These are phyloP conservation scores for Dactylellina sp. DNA, from an alignment of 2,329 filamentous ascomycete species.

Conservation along the genomic window DNA sequence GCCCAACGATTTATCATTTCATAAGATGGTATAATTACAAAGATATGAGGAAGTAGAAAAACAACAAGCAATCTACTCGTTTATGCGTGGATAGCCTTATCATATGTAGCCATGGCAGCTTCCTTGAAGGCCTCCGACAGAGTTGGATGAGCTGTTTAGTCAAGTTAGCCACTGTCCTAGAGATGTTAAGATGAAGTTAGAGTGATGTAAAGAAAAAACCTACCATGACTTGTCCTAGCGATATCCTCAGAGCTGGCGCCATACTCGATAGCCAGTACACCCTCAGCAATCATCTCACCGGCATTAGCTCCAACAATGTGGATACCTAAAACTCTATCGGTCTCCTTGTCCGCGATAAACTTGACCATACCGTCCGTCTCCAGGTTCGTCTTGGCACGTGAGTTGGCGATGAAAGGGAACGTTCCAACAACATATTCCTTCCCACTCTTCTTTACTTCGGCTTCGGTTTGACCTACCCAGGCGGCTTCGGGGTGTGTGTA, in stretches of 20 bases:
- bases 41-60: slow-evolving; percentile 27
- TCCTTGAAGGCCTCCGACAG: slow-evolving; percentile 99
- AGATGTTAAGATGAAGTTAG: neutral
- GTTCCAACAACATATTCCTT: slow-evolving; percentile 92
- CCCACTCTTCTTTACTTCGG: slow-evolving; percentile 88
- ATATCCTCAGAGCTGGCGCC: slow-evolving; percentile 95
- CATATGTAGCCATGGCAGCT: slow-evolving; percentile 96
- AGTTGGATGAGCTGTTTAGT: slow-evolving; percentile 78
- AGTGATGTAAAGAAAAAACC: slow-evolving; percentile 32
- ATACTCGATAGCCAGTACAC: slow-evolving; percentile 93
- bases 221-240: slow-evolving; percentile 86
- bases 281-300: slow-evolving; percentile 99
- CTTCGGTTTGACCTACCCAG: slow-evolving; percentile 98
- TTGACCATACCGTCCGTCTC: slow-evolving; percentile 97
- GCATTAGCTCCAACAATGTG: slow-evolving; percentile 97
- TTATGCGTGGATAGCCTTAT: slow-evolving; percentile 96
- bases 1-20: slow-evolving; percentile 24
- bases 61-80: slow-evolving; percentile 9
- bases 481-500: slow-evolving; percentile 99
- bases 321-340: slow-evolving; percentile 91
- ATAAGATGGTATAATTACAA: slow-evolving; percentile 57
- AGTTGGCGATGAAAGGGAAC: slow-evolving; percentile 99
- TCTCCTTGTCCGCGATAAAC: slow-evolving; percentile 93
- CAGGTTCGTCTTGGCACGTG: slow-evolving; percentile 97
- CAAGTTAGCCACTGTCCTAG: slow-evolving; percentile 3